Evolutionary conservation across 352 stramenopile species (phyloP).

Genomic region (Blastocystis sp.): DNA sequence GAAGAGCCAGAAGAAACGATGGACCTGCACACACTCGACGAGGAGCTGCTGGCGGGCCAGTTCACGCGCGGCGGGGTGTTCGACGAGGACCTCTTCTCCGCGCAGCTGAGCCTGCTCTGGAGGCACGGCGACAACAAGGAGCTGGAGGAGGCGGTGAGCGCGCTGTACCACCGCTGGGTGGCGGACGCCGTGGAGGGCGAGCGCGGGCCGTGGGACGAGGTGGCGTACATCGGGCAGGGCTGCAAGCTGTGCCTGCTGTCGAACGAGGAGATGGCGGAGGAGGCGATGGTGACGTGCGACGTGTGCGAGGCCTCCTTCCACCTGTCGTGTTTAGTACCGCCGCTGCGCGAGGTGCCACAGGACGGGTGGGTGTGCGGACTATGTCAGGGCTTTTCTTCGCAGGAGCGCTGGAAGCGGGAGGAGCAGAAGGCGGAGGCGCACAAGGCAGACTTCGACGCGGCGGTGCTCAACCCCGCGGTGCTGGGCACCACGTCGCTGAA

Average conservation of each 20-base stretch:
- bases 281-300: slow-evolving; percentile 34
- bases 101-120: slow-evolving; percentile 18
- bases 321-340: slow-evolving; percentile 37
- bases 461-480: background rate
- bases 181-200: background rate
- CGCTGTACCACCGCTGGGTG: slow-evolving; percentile 42
- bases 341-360: slow-evolving; percentile 1
- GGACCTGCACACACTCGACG: background rate
- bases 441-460: background rate
- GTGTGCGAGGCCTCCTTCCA: slow-evolving; percentile 43
- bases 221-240: slow-evolving; percentile 30
- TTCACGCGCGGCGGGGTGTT: slow-evolving; percentile 12
- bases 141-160: background rate
- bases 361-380: slow-evolving; percentile 55
- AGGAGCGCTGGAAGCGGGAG: slow-evolving; percentile 28
- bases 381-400: slow-evolving; percentile 11
- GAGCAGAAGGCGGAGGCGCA: background rate
- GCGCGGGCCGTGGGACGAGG: slow-evolving; percentile 61
- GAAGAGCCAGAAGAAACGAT: background rate
- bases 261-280: background rate
- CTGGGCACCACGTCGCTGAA: background rate
- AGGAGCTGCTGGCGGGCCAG: background rate
- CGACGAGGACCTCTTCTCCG: slow-evolving; percentile 1
- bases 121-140: background rate
- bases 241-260: slow-evolving; percentile 42